phyloP scores from a whole-genome alignment of 1,139 yeast species.

The Pichia sp. region DNA sequence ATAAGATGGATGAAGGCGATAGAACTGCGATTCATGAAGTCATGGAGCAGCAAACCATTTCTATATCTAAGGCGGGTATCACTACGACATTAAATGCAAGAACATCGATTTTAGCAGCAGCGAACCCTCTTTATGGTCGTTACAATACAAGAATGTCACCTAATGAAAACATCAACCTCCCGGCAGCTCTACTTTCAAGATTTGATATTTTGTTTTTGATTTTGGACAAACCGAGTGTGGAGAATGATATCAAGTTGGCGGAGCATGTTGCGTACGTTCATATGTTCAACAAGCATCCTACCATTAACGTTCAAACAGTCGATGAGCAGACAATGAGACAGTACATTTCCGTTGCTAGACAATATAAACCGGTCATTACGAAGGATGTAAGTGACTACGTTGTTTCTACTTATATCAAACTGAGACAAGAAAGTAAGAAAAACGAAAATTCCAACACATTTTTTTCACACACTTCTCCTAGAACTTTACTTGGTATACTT shows the following conservation, averaged over 20 bases:
- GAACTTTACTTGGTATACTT: slow-evolving; percentile 86
- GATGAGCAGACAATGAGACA: slow-evolving; percentile 81
- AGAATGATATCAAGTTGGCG: slow-evolving; percentile 81
- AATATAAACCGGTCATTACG: slow-evolving; percentile 83
- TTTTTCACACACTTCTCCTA: slow-evolving; percentile 89
- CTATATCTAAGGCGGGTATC: slow-evolving; percentile 97
- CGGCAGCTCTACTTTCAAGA: slow-evolving; percentile 94
- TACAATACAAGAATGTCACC: slow-evolving; percentile 90
- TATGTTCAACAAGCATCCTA: slow-evolving; percentile 86
- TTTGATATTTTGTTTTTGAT: slow-evolving; percentile 86
- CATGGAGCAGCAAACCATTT: slow-evolving; percentile 98
- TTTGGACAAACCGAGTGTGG: slow-evolving; percentile 79
- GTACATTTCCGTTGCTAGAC: slow-evolving; percentile 81
- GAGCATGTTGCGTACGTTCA: slow-evolving; percentile 94
- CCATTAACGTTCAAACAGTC: slow-evolving; percentile 63
- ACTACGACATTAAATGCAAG: slow-evolving; percentile 95
- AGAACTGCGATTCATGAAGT: slow-evolving; percentile 99
- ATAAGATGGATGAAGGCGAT: slow-evolving; percentile 96
- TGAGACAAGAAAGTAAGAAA: slow-evolving; percentile 85
- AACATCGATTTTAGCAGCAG: slow-evolving; percentile 94
- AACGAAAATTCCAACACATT: slow-evolving; percentile 76
- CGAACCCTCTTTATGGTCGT: slow-evolving; percentile 94
- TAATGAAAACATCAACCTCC: slow-evolving; percentile 90
- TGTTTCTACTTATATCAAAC: slow-evolving; percentile 78
- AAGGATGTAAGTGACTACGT: slow-evolving; percentile 83